A percentile compares a stretch with the other conserved stretches of the same genome.
Evolutionary conservation across 2,329 filamentous ascomycete genomes (phyloP).

Genomic region (Trichophyton equinum): DNA sequence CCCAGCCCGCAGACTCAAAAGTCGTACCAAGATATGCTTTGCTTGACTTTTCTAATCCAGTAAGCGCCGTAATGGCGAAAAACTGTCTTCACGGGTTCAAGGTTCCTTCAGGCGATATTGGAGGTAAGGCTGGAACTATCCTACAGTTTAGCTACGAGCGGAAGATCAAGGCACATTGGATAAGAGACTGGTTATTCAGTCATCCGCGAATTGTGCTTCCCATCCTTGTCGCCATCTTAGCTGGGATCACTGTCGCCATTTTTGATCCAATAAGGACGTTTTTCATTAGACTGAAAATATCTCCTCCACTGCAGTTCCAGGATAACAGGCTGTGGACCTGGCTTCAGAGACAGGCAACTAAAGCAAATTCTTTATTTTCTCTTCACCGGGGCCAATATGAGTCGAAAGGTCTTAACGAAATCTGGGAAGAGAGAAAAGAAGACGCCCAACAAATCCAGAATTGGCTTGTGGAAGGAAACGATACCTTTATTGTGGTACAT

Average conservation of each 20-base stretch:
- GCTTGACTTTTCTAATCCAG: constrained; percentile 60
- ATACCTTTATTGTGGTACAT: constrained; percentile 88
- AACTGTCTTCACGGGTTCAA: constrained; percentile 84
- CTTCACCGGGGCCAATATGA: constrained; percentile 37
- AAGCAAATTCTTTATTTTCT: constrained; percentile 33
- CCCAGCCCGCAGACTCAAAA: constrained; percentile 78
- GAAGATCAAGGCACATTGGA: constrained; percentile 61
- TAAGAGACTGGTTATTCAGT: constrained; percentile 74
- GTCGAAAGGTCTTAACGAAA: constrained; percentile 58
- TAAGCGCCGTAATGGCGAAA: constrained; percentile 73
- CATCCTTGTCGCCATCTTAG: constrained; percentile 63
- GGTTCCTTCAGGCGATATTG: constrained; percentile 55
- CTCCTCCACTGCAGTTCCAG: constrained; percentile 59
- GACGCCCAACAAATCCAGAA: constrained; percentile 70
- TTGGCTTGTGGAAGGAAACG: constrained; percentile 77
- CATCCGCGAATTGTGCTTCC: constrained; percentile 87
- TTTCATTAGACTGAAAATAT: constrained; percentile 80
- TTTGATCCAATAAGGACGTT: constrained; percentile 93
- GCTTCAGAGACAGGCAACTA: constrained; percentile 55
- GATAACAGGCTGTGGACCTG: constrained; percentile 65
- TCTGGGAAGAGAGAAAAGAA: constrained; percentile 77
- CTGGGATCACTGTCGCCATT: constrained; percentile 69
- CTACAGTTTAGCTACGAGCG: constrained; percentile 75
- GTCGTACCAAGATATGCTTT: constrained; percentile 66
- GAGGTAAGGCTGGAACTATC: constrained; percentile 61